phyloP scores from a whole-genome alignment of 805 yeast genomes.

The Candida rishiriensis region DNA sequence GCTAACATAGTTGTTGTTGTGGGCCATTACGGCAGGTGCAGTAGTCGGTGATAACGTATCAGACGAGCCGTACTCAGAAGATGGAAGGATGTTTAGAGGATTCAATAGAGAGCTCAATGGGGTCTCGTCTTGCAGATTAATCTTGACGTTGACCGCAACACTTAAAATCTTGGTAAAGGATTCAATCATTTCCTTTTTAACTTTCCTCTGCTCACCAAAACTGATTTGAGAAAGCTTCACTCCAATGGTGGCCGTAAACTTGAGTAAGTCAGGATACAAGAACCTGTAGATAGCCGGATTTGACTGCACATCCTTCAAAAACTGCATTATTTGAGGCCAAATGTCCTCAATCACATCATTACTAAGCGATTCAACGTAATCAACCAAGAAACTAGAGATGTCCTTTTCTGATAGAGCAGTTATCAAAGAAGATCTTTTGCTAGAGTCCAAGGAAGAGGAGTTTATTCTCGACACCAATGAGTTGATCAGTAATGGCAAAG shows the following conservation, averaged over 20 bases:
- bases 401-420: slow-evolving; percentile 41
- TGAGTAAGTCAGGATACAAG: slow-evolving; percentile 50
- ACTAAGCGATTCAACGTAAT: slow-evolving; percentile 63
- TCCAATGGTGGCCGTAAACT: slow-evolving; percentile 47
- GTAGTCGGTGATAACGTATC: slow-evolving; percentile 3
- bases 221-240: slow-evolving; percentile 53
- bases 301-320: slow-evolving; percentile 53
- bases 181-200: slow-evolving; percentile 46
- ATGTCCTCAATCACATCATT: slow-evolving; percentile 77
- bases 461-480: slow-evolving; percentile 47
- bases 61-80: slow-evolving; percentile 10
- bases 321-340: slow-evolving; percentile 54
- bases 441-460: slow-evolving; percentile 21
- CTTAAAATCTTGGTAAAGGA: slow-evolving; percentile 22
- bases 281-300: slow-evolving; percentile 43
- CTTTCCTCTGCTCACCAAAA: slow-evolving; percentile 56
- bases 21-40: not conserved
- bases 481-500: slow-evolving; percentile 63
- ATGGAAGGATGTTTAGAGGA: slow-evolving; percentile 20
- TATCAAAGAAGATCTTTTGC: slow-evolving; percentile 42
- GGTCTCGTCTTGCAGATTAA: slow-evolving; percentile 13
- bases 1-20: not conserved
- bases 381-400: slow-evolving; percentile 49
- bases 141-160: slow-evolving; percentile 21
- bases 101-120: slow-evolving; percentile 16